These are phyloP conservation scores for Curvularia lunata DNA, from an alignment of 2,329 filamentous ascomycete species.

Conservation along the genomic window DNA sequence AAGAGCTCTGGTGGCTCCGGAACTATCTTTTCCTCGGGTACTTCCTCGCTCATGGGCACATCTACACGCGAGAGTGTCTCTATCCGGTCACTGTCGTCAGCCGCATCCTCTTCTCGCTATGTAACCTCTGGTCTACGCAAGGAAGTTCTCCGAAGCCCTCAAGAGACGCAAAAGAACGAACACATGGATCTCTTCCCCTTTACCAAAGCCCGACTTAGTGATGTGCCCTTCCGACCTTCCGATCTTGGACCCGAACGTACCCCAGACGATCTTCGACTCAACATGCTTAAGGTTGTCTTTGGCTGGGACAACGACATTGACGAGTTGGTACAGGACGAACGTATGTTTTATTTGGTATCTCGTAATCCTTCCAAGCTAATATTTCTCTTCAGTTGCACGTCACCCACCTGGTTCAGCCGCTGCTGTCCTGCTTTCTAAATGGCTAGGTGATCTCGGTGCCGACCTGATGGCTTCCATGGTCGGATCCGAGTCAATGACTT, in stretches of 20 bases:
- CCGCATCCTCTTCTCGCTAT: slow-evolving; percentile 52
- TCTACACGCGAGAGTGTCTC: slow-evolving; percentile 62
- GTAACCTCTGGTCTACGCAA: slow-evolving; percentile 75
- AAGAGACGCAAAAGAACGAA: slow-evolving; percentile 64
- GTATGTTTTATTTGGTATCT: slow-evolving; percentile 48
- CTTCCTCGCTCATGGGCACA: slow-evolving; percentile 55
- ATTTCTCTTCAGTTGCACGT: slow-evolving; percentile 60
- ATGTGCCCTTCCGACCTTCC: slow-evolving; percentile 80
- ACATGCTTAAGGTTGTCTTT: slow-evolving; percentile 94
- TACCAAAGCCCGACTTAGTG: slow-evolving; percentile 78
- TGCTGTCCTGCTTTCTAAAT: slow-evolving; percentile 85
- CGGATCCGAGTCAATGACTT: slow-evolving; percentile 83
- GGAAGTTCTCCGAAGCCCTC: slow-evolving; percentile 79
- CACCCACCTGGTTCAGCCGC: slow-evolving; percentile 76
- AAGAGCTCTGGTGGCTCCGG: slow-evolving; percentile 54
- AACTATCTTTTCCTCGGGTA: slow-evolving; percentile 72
- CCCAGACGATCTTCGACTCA: slow-evolving; percentile 77
- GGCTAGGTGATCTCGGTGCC: slow-evolving; percentile 84
- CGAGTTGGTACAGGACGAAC: slow-evolving; percentile 82
- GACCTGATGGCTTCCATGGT: slow-evolving; percentile 80
- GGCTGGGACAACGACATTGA: slow-evolving; percentile 90
- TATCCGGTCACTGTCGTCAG: slow-evolving; percentile 58
- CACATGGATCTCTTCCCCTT: slow-evolving; percentile 85
- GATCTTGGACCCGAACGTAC: slow-evolving; percentile 56
- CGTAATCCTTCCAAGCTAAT: slow-evolving; percentile 21